Evolutionary conservation across 257 asterid genomes (phyloP), one percentile per base, ranked within the genome.

Genomic region (Gentiana macrophylla): DNA sequence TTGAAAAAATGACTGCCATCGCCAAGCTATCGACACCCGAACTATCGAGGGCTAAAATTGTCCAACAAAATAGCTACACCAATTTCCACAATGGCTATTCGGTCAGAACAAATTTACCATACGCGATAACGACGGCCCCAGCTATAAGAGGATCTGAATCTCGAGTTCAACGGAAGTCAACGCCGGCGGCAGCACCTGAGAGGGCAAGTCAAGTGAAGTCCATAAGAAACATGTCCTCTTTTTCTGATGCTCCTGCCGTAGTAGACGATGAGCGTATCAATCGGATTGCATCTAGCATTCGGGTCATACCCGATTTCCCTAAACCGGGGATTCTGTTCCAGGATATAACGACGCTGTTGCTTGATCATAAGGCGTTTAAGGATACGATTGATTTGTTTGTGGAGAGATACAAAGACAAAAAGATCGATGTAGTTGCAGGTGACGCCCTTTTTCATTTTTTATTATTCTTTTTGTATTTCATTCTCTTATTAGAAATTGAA

Each of bases 301-400:
- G 95, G 53, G 87, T 86, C 79, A 90, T 86, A 54, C 95, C 87
- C 46, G 89, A 90, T 70, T 90, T 90, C 54, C 98, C 96, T 2
- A 86, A 90, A 63, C 92, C 98, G 32, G 96, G 98, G 71, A 90
- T 90, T 50, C 8, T 77, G 84, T 90, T 90, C 76, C 95, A 90
- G 80, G 98, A 90, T 63, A 90, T 90, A 67, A 90, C 96, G 33
- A 86, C 98, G 62, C n/a, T 90, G 74, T 59, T 90, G 62, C 96
- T 86, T 62, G 95, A 86, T 84, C 84, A 74, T 3, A 69, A 70
- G 78, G 96, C 95, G 12, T 90, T 86, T 49, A 84, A 82, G 92
- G 95, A 90, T 50, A 79, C 96, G 12, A 76, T 90, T 54, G 95
- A 90, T 78, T 72, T 86, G 87, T 90, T 90, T 56, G 96, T 82